A percentile compares a stretch with the other conserved stretches of the same genome.
These are phyloP conservation scores for Amphichorda felina DNA, from an alignment of 2,329 filamentous ascomycete species.

Conservation along the genomic window DNA sequence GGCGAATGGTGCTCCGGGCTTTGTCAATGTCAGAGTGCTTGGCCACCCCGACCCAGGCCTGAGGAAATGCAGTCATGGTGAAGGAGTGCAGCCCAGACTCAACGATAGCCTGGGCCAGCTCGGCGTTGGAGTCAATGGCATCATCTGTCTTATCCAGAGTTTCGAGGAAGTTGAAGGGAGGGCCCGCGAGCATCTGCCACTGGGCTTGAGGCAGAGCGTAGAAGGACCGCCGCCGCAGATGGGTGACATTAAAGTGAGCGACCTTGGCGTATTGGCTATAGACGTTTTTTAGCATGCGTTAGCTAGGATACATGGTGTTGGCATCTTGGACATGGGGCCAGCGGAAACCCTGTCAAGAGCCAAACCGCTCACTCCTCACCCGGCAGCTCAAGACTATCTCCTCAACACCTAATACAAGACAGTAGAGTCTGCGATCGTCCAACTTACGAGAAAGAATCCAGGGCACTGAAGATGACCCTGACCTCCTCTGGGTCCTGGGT, in stretches of 20 bases:
- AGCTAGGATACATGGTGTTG: too few relatives aligned
- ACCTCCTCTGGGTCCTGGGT: conserved; percentile 62
- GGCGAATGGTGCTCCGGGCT: conserved; percentile 80
- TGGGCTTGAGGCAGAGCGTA: conserved; percentile 79
- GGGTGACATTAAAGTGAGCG: conserved; percentile 83
- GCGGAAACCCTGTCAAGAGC: too few relatives aligned
- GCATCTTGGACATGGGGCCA: too few relatives aligned
- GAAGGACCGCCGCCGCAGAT: conserved; percentile 82
- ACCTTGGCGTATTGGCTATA: conserved; percentile 70
- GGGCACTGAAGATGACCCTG: conserved; percentile 63
- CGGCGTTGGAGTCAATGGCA: conserved; percentile 80
- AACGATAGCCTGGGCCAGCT: conserved; percentile 70
- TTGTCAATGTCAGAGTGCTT: conserved; percentile 75
- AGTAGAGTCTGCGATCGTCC: background rate
- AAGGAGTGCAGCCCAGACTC: conserved; percentile 58
- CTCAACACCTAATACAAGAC: too few relatives aligned
- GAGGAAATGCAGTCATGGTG: conserved; percentile 39
- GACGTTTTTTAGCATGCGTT: conserved; percentile 2
- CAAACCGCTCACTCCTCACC: too few relatives aligned
- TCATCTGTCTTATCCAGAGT: conserved; percentile 70
- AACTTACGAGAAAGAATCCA: conserved; percentile 83
- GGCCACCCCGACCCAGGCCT: conserved; percentile 58
- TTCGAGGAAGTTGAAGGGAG: conserved; percentile 74
- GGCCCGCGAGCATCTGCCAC: conserved; percentile 68
- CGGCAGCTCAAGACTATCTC: too few relatives aligned